phyloP scores from a whole-genome alignment of 2,329 filamentous ascomycete genomes.

The Verticillium klebahnii region DNA sequence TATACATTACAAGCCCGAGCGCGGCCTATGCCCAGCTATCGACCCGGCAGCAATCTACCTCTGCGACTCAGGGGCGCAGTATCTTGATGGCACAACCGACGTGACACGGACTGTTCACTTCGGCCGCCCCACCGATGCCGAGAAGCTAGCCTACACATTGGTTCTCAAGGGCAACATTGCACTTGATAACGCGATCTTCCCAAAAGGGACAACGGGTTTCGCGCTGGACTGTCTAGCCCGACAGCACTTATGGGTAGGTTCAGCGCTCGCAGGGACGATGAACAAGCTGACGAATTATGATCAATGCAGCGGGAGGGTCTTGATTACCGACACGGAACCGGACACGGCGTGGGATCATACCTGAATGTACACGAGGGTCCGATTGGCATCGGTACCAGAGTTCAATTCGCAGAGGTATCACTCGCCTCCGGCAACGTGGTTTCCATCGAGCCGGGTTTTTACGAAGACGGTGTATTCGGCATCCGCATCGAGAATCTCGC shows the following conservation, averaged over 20 bases:
- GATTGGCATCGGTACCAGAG: slow-evolving; percentile 88
- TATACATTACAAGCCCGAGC: slow-evolving; percentile 92
- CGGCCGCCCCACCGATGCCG: slow-evolving; percentile 73
- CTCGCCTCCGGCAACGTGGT: slow-evolving; percentile 90
- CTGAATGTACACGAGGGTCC: slow-evolving; percentile 97
- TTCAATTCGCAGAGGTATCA: slow-evolving; percentile 87
- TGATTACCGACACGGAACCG: slow-evolving; percentile 94
- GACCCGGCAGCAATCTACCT: slow-evolving; percentile 86
- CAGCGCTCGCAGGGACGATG: background rate
- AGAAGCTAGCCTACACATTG: slow-evolving; percentile 86
- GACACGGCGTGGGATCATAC: slow-evolving; percentile 91
- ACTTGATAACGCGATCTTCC: slow-evolving; percentile 81
- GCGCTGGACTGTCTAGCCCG: slow-evolving; percentile 84
- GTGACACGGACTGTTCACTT: slow-evolving; percentile 94
- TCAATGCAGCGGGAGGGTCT: slow-evolving; percentile 61
- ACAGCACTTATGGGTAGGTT: slow-evolving; percentile 80
- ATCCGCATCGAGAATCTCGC: slow-evolving; percentile 96
- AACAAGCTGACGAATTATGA: slow-evolving; percentile 13
- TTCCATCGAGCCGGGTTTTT: slow-evolving; percentile 94
- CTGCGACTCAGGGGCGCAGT: slow-evolving; percentile 97
- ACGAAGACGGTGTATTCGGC: slow-evolving; percentile 91
- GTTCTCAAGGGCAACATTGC: slow-evolving; percentile 93
- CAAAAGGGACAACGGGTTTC: slow-evolving; percentile 92
- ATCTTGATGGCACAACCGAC: slow-evolving; percentile 91
- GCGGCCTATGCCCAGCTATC: slow-evolving; percentile 73